A percentile compares a stretch with the other conserved stretches of the same genome.
Evolutionary conservation across 2,329 filamentous ascomycete genomes (phyloP).

Genomic region (Xylariales sp.): DNA sequence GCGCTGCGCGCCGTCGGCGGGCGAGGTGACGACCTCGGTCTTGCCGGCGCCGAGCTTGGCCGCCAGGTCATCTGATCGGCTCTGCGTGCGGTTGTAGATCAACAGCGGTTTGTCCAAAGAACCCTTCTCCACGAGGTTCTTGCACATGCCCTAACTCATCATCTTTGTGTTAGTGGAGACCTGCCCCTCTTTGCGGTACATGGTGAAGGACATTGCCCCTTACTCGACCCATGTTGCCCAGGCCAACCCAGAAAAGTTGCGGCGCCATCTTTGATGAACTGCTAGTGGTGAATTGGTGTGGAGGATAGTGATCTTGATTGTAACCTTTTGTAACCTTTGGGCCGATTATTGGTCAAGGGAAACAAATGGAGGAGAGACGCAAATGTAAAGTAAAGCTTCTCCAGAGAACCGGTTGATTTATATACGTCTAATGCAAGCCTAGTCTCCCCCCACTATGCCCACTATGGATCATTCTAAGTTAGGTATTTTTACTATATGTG

Average conservation of each 20-base stretch:
- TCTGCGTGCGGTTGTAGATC: conserved; percentile 73
- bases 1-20: conserved; percentile 61
- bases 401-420: not conserved
- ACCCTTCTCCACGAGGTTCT: conserved; percentile 78
- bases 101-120: conserved; percentile 66
- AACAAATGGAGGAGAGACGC: too few relatives aligned
- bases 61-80: conserved; percentile 61
- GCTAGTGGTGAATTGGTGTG: not conserved
- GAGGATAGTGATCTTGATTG: not conserved
- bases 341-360: too few relatives aligned
- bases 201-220: too few relatives aligned
- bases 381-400: not conserved
- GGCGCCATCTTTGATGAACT: conserved; percentile 47
- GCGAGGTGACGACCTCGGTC: conserved; percentile 57
- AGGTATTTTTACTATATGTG: too few relatives aligned
- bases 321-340: too few relatives aligned
- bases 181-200: too few relatives aligned
- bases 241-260: conserved; percentile 71
- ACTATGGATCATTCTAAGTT: too few relatives aligned
- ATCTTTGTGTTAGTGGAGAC: conserved; percentile 10
- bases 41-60: conserved; percentile 56
- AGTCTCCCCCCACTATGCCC: too few relatives aligned
- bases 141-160: conserved; percentile 67
- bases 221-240: conserved; percentile 85
- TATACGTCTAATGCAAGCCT: too few relatives aligned